Conservation (phyloP, 768 basidiomycete species). For the Saitozyma podzolica region DNA sequence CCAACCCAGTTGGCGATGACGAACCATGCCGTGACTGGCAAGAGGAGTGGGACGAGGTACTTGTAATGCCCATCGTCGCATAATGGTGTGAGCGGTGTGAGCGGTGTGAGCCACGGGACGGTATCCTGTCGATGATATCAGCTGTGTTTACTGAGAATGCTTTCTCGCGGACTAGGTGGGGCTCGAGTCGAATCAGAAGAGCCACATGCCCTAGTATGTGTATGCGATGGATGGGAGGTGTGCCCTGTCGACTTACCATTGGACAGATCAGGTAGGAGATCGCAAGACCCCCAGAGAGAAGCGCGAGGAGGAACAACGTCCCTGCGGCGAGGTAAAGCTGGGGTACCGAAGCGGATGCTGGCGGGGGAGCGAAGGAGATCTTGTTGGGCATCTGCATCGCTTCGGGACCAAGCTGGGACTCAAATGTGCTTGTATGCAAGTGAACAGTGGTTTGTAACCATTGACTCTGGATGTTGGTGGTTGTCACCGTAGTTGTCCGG, state of each 20-base stretch:
- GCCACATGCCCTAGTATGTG: too few relatives aligned
- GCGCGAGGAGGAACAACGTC: constrained; percentile 7
- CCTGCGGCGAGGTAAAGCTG: constrained; percentile 15
- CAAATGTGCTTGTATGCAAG: too few relatives aligned
- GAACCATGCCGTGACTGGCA: constrained; percentile 81
- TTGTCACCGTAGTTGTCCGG: not conserved
- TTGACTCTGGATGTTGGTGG: not conserved
- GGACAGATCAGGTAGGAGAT: constrained; percentile 21
- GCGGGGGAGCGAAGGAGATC: constrained; percentile 7
- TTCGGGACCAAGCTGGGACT: too few relatives aligned
- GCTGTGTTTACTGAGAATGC: not conserved
- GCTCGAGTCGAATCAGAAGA: not conserved
- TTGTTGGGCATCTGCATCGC: not conserved
- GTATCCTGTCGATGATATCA: not conserved
- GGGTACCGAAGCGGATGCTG: not conserved
- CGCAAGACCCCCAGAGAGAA: constrained; percentile 7
- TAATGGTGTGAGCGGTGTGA: too few relatives aligned
- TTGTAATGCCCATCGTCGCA: constrained; percentile 80
- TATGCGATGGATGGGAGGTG: too few relatives aligned
- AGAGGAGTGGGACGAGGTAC: constrained; percentile 73
- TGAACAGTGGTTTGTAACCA: too few relatives aligned
- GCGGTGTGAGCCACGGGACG: constrained; percentile 1
- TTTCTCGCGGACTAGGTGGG: not conserved
- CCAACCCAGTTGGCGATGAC: constrained; percentile 98
- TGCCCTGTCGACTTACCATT: too few relatives aligned